Conservation (phyloP, 208 protist species). For the Leishmania tropica region DNA sequence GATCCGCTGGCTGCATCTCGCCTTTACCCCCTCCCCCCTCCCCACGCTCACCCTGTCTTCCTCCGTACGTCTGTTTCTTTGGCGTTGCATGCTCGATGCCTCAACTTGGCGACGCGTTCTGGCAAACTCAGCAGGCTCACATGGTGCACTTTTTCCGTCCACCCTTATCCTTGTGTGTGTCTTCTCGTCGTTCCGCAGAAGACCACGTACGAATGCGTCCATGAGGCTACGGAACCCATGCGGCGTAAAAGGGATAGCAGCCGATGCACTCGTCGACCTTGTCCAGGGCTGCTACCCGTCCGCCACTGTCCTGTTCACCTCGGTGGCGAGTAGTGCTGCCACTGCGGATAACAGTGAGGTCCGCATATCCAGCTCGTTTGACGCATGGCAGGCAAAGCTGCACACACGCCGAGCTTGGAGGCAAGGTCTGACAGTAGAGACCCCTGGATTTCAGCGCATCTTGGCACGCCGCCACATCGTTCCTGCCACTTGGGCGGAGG, state of each 20-base stretch:
- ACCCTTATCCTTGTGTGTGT: background rate
- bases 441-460: background rate
- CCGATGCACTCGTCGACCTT: constrained; percentile 14
- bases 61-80: background rate
- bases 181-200: too few species aligned
- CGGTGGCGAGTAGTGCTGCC: background rate
- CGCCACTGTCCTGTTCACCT: constrained; percentile 21
- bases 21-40: background rate
- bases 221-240: background rate
- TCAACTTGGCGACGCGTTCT: background rate
- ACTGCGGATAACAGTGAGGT: background rate
- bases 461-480: background rate
- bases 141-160: background rate
- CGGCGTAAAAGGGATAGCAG: background rate
- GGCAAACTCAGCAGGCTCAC: background rate
- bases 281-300: constrained; percentile 26
- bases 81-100: background rate
- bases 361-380: background rate
- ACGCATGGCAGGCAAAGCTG: background rate
- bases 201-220: background rate
- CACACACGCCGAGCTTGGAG: background rate
- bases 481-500: too few species aligned
- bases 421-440: background rate
- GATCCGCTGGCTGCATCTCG: background rate
- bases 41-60: background rate